Conservation (phyloP, 2,329 filamentous ascomycete genomes). For the Aureobasidium sp. region DNA sequence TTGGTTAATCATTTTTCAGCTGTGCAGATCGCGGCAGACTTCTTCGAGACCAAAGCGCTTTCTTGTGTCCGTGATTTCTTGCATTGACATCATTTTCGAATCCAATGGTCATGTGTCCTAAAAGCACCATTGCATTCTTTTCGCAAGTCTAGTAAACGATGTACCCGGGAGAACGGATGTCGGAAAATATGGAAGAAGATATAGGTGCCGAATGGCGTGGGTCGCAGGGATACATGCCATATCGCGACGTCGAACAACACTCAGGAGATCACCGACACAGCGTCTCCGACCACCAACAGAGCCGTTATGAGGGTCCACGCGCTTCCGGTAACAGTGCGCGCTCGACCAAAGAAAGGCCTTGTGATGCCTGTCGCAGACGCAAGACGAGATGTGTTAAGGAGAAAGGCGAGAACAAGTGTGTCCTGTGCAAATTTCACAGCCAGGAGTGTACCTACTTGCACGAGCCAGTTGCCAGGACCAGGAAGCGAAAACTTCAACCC, state of each 20-base stretch:
- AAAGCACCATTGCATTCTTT: background rate
- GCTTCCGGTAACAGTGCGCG: background rate
- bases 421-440: slow-evolving; percentile 55
- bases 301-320: background rate
- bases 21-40: background rate
- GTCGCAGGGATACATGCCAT: background rate
- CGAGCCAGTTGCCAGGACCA: slow-evolving; percentile 16
- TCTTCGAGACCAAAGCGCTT: background rate
- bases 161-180: background rate
- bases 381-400: slow-evolving; percentile 25
- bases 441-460: slow-evolving; percentile 72
- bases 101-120: background rate
- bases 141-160: background rate
- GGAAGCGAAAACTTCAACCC: slow-evolving; percentile 10
- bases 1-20: background rate
- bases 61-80: background rate
- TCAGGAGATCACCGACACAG: background rate
- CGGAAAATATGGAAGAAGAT: background rate
- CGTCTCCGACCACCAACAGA: background rate
- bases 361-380: slow-evolving; percentile 20
- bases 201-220: background rate
- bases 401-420: slow-evolving; percentile 21
- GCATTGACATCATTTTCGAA: background rate
- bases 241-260: background rate
- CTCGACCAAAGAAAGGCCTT: slow-evolving; percentile 14